Evolutionary conservation across 257 asterid genomes (phyloP).

Genomic region (Primulina eburnea): DNA sequence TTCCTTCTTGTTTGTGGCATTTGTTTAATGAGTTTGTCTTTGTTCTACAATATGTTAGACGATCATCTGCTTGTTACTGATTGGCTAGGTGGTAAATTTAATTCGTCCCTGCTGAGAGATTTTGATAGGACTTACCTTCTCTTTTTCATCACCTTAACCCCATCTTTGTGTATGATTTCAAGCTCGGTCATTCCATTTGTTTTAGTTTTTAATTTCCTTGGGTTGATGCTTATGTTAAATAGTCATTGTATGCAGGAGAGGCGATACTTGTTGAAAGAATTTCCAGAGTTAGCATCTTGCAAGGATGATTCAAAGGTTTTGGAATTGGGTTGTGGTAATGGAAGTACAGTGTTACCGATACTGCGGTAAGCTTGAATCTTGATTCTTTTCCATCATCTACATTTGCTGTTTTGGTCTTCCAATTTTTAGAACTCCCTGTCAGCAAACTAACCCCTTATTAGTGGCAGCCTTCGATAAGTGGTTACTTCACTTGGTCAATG

Average conservation of each 20-base stretch:
- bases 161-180: not conserved
- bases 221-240: not conserved
- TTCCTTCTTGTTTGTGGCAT: conserved; percentile 7
- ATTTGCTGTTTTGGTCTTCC: not conserved
- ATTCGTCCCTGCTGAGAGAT: not conserved
- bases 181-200: not conserved
- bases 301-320: conserved; percentile 52
- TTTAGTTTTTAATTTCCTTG: conserved; percentile 3
- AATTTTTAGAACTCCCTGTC: no score
- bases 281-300: conserved; percentile 77
- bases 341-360: conserved; percentile 79
- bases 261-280: conserved; percentile 77
- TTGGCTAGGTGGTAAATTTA: conserved; percentile 4
- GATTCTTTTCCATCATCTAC: not conserved
- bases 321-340: conserved; percentile 98
- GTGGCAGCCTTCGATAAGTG: no score
- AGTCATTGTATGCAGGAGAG: conserved; percentile 54
- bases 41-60: not conserved
- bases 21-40: conserved; percentile 11
- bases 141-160: not conserved
- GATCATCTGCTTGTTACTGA: conserved; percentile 1
- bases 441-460: no score
- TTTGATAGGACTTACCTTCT: not conserved
- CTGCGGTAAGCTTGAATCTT: conserved; percentile 37
- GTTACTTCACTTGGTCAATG: no score